Evolutionary conservation across 202 grass and related monocot genomes (phyloP).

Genomic region (Tripidium arundinaceum): DNA sequence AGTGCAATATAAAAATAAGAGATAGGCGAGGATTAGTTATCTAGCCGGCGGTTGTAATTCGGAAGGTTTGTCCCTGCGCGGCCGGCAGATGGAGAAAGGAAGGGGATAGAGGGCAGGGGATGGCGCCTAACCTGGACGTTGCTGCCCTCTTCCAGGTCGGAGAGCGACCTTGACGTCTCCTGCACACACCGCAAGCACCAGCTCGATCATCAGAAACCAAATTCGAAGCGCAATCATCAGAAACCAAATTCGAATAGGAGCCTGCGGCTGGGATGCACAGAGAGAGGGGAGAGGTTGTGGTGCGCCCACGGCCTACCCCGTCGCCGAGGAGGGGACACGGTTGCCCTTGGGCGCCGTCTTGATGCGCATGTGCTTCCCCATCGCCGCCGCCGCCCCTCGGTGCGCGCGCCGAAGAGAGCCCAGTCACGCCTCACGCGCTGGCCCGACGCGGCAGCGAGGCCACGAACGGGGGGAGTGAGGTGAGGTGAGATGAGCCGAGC

Average conservation of each 20-base stretch:
- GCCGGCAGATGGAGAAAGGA: not conserved
- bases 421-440: not conserved
- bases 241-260: conserved; percentile 10
- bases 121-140: conserved; percentile 52
- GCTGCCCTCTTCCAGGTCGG: conserved; percentile 90
- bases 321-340: conserved; percentile 47
- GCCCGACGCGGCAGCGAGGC: not conserved
- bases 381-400: conserved; percentile 13
- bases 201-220: not conserved
- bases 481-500: conserved; percentile 27
- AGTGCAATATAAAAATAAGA: not conserved
- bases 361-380: conserved; percentile 59
- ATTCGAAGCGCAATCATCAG: no score
- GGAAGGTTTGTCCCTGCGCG: not conserved
- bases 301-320: conserved; percentile 20
- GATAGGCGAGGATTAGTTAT: not conserved
- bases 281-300: not conserved
- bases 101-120: not conserved
- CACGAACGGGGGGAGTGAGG: not conserved
- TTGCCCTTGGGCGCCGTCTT: conserved; percentile 37
- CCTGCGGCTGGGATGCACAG: not conserved
- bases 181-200: conserved; percentile 17
- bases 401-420: not conserved
- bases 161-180: conserved; percentile 48
- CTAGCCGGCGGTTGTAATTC: not conserved